These are phyloP conservation scores for Lentinula boryana DNA, from an alignment of 768 basidiomycete species.

Conservation along the genomic window DNA sequence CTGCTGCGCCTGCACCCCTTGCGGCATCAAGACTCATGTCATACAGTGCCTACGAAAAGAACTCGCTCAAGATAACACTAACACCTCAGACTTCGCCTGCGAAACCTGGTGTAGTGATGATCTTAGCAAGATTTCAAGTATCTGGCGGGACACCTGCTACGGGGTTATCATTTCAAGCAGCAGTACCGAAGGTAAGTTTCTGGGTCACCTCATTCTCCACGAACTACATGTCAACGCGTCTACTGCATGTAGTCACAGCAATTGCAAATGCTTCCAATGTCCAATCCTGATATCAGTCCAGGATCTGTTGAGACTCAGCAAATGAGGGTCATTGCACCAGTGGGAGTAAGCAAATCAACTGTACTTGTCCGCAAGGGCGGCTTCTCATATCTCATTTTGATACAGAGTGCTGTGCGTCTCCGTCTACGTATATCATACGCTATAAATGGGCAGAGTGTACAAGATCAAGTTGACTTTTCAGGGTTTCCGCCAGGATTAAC, in stretches of 20 bases:
- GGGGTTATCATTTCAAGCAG: conserved; percentile 90
- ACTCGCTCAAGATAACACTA: conserved; percentile 82
- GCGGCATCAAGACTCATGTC: conserved; percentile 51
- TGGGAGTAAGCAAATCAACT: conserved; percentile 56
- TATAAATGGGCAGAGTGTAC: conserved; percentile 60
- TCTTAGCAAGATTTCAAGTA: conserved; percentile 82
- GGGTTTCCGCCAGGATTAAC: conserved; percentile 81
- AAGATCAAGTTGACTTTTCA: conserved; percentile 93
- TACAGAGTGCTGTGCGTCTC: conserved; percentile 75
- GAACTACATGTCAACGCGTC: background rate
- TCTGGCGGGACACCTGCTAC: conserved; percentile 45
- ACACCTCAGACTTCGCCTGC: conserved; percentile 79
- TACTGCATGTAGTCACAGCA: conserved; percentile 76
- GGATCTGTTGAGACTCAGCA: conserved; percentile 90
- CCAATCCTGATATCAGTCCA: conserved; percentile 70
- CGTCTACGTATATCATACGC: conserved; percentile 79
- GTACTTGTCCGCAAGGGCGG: background rate
- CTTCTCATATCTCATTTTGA: conserved; percentile 3
- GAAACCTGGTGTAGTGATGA: conserved; percentile 86
- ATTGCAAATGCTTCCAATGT: conserved; percentile 97
- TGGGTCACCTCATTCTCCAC: background rate
- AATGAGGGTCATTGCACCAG: conserved; percentile 86
- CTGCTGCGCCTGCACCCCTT: conserved; percentile 28
- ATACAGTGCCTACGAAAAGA: conserved; percentile 90
- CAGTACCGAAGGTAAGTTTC: conserved; percentile 82